Evolutionary conservation across 805 yeast species (phyloP).

Genomic region (Candida bentonensis): DNA sequence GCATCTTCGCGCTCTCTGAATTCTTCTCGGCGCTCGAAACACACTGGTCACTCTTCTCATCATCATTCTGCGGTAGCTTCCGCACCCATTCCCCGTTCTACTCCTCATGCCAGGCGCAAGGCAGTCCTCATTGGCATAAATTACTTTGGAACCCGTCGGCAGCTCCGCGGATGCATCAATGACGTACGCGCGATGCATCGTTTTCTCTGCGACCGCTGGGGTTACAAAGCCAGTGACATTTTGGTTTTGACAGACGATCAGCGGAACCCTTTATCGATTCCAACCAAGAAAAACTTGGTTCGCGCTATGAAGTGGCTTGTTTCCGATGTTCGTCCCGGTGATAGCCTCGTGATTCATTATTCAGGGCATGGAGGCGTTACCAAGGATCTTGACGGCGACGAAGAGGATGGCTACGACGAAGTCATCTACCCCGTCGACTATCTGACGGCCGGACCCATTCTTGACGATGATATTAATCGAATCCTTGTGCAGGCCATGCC

Average conservation of each 20-base stretch:
- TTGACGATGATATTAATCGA: constrained; percentile 59
- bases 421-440: constrained; percentile 58
- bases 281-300: constrained; percentile 52
- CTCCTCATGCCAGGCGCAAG: constrained; percentile 28
- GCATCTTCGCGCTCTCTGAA: too few species aligned
- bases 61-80: too few species aligned
- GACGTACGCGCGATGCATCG: constrained; percentile 36
- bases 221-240: constrained; percentile 19
- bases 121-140: constrained; percentile 64
- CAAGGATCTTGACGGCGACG: constrained; percentile 52
- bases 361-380: constrained; percentile 76
- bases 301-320: constrained; percentile 71
- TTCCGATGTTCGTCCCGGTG: constrained; percentile 52
- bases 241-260: constrained; percentile 24
- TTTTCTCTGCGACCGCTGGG: constrained; percentile 24
- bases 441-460: constrained; percentile 44
- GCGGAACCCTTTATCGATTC: constrained; percentile 27
- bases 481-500: constrained; percentile 50
- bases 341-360: constrained; percentile 60
- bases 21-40: too few species aligned
- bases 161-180: constrained; percentile 61
- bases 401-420: constrained; percentile 54
- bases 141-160: constrained; percentile 46
- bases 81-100: background rate
- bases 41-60: too few species aligned